Base-by-base conservation (phyloP, 2,329 filamentous ascomycete genomes). In the Hypoxylon sp. region DNA sequence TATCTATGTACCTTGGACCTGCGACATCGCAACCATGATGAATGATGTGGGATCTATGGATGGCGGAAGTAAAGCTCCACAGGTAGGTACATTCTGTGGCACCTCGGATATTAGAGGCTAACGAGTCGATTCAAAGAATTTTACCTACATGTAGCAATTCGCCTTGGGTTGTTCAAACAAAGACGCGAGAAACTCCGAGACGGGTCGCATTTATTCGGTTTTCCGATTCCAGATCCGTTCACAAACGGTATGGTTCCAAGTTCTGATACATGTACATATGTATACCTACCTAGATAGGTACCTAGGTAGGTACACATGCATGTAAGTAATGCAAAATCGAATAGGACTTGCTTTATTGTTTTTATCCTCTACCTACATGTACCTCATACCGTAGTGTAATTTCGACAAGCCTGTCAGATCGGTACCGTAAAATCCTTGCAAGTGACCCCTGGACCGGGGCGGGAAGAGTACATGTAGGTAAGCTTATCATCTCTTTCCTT, bases 151-250 rank as follows among this genome's bases (percentile, higher is more conserved):
- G 3, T 22, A 22, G 3, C 19, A 22, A 17, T 19, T 35, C 50
- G 31, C n/a, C 19, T 47, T 17, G n/a, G 14, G 13, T n/a, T n/a
- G 42, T 37, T 53, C 17, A 42, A 51, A 50, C 22, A 51, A 52
- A 57, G 50, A 22, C 17, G 53, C 53, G 61, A 58, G 48, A 59
- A 59, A 59, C 54, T 59, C 62, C 62, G 62, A 64, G 51, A 24
- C 26, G 10, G 47, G 61, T 59, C 53, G 26, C 37, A 39, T 26
- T 58, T 33, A 26, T 6, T 64, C 54, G 54, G 62, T 22, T 24
- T 31, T 54, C 48, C 48, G 55, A 64, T 8, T 39, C 46, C 19
- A 35, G 24, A 42, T 53, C 53, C 46, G 46, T 22, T 4, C 11
- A 47, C 47, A 47, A 52, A 11, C 13, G 29, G 3, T 26, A 24